Conservation (phyloP, 2,329 filamentous ascomycete species). For the Fusarium falciforme region DNA sequence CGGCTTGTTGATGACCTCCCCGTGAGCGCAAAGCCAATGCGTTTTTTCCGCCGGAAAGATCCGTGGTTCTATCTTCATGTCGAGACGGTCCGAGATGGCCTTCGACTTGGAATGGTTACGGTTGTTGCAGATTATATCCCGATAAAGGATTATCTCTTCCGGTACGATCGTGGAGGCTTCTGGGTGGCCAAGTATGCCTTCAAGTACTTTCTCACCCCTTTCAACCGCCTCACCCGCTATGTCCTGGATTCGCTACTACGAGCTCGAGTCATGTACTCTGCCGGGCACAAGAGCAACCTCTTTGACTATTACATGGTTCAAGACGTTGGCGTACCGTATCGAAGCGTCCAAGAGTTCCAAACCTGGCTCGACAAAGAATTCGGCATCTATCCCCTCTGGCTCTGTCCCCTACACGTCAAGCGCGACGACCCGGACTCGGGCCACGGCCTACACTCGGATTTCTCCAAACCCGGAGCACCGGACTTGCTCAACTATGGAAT, state of each 20-base stretch:
- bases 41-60: constrained; percentile 69
- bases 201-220: constrained; percentile 72
- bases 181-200: constrained; percentile 74
- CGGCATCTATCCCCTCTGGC: constrained; percentile 66
- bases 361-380: constrained; percentile 60
- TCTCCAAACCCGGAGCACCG: constrained; percentile 52
- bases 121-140: constrained; percentile 66
- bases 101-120: constrained; percentile 34
- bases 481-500: constrained; percentile 71
- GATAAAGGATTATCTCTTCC: constrained; percentile 75
- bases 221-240: constrained; percentile 71
- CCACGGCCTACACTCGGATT: constrained; percentile 61
- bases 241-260: constrained; percentile 72
- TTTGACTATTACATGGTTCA: constrained; percentile 72
- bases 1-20: constrained; percentile 62
- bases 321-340: constrained; percentile 67
- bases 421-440: constrained; percentile 55
- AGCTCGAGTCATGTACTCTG: constrained; percentile 73
- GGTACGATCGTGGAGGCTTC: constrained; percentile 77
- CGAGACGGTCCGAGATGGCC: constrained; percentile 52
- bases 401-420: constrained; percentile 63
- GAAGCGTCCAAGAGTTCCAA: constrained; percentile 56
- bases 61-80: constrained; percentile 82
- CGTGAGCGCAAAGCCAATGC: constrained; percentile 47
- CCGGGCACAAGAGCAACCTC: constrained; percentile 70